Evolutionary conservation across 345 rosid genomes (phyloP).

Genomic region (Psidium guajava): DNA sequence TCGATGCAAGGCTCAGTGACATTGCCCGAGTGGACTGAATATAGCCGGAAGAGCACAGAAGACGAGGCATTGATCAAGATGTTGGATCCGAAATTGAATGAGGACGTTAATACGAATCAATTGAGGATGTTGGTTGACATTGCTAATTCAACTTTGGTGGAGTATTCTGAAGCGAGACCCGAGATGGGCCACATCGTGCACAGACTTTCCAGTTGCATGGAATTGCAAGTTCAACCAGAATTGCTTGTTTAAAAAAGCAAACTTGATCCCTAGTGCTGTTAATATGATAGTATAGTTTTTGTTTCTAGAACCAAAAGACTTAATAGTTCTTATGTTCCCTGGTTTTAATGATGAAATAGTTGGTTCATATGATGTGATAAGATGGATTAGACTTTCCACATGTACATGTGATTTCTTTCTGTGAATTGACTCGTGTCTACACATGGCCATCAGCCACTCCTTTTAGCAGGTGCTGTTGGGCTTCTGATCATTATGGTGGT

Average conservation of each 20-base stretch:
- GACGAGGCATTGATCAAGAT: slow-evolving; percentile 1
- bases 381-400: neutral
- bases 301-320: neutral
- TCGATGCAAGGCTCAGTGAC: slow-evolving; percentile 22
- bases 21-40: slow-evolving; percentile 28
- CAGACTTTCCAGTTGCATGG: slow-evolving; percentile 11
- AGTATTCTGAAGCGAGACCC: slow-evolving; percentile 25
- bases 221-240: neutral
- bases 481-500: neutral
- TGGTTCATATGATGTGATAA: neutral
- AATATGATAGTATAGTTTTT: neutral
- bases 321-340: neutral
- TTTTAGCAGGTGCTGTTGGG: neutral
- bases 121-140: slow-evolving; percentile 14
- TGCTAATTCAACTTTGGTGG: slow-evolving; percentile 17
- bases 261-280: neutral
- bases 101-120: slow-evolving; percentile 15
- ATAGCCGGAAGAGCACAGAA: slow-evolving; percentile 9
- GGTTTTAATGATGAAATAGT: neutral
- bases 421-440: neutral
- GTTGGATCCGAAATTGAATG: slow-evolving; percentile 31
- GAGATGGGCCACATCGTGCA: slow-evolving; percentile 13
- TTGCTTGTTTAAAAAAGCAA: slow-evolving; percentile 1
- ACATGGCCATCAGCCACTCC: neutral
- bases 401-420: neutral